Percentiles rank a stretch among this genome's conserved stretches.
Evolutionary conservation across 2,329 filamentous ascomycete genomes (phyloP).

Genomic region (Lanzia echinophila): DNA sequence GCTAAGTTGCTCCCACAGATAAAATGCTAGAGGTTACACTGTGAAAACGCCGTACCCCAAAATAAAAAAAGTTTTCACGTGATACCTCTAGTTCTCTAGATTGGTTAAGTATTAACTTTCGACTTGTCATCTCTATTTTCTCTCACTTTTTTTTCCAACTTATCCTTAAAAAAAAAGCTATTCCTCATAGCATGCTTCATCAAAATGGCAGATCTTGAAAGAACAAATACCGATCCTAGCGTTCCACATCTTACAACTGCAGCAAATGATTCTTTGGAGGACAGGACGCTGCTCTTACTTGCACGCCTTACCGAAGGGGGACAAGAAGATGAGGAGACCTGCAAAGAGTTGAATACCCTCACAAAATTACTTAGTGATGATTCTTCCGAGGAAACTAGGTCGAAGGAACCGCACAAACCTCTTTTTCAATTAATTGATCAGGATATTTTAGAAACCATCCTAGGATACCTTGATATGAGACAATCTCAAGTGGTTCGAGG

Average conservation of each 20-base stretch:
- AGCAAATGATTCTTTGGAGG: slow-evolving; percentile 25
- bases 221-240: slow-evolving; percentile 18
- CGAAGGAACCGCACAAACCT: slow-evolving; percentile 31
- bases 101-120: no score
- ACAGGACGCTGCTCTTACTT: slow-evolving; percentile 46
- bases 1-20: no score
- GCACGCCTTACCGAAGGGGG: slow-evolving; percentile 88
- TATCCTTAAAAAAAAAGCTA: neutral
- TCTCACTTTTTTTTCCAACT: neutral
- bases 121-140: slow-evolving; percentile 1
- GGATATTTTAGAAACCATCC: slow-evolving; percentile 75
- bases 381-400: slow-evolving; percentile 19
- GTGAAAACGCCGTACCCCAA: no score
- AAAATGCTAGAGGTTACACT: no score
- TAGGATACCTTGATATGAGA: slow-evolving; percentile 82
- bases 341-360: slow-evolving; percentile 49
- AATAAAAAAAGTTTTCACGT: no score
- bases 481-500: slow-evolving; percentile 66
- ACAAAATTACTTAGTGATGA: slow-evolving; percentile 54
- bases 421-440: slow-evolving; percentile 54
- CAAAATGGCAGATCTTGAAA: slow-evolving; percentile 4
- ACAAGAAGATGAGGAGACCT: slow-evolving; percentile 70
- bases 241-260: slow-evolving; percentile 13
- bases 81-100: no score
- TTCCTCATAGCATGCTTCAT: neutral